A percentile compares a stretch with the other conserved stretches of the same genome.
phyloP scores from a whole-genome alignment of 2,329 filamentous ascomycete genomes.

The Onygenales sp. region DNA sequence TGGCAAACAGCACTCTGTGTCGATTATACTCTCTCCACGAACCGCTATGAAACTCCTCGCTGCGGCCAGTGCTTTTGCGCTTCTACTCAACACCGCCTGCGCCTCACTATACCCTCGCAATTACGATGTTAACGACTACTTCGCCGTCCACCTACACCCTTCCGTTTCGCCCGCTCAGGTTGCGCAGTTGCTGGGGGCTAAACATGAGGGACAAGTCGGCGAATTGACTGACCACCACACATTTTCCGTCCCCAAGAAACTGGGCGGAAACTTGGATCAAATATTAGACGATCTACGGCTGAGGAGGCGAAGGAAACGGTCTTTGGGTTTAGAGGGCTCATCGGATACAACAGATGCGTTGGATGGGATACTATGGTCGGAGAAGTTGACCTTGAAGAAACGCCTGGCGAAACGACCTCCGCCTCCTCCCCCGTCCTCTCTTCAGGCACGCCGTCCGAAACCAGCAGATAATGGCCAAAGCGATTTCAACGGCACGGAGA shows the following conservation, averaged over 20 bases:
- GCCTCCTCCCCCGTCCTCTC: slow-evolving; percentile 12
- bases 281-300: slow-evolving; percentile 45
- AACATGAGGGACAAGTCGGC: slow-evolving; percentile 72
- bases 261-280: slow-evolving; percentile 46
- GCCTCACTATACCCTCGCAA: slow-evolving; percentile 52
- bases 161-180: slow-evolving; percentile 51
- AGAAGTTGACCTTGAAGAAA: slow-evolving; percentile 63
- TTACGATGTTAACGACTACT: slow-evolving; percentile 79
- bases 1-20: background rate
- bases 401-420: slow-evolving; percentile 52
- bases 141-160: slow-evolving; percentile 73
- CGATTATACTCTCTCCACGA: background rate
- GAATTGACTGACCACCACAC: slow-evolving; percentile 73
- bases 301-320: slow-evolving; percentile 53
- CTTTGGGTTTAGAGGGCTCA: slow-evolving; percentile 28
- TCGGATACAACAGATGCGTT: slow-evolving; percentile 42
- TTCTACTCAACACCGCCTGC: slow-evolving; percentile 33
- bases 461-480: background rate
- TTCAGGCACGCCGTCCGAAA: slow-evolving; percentile 8
- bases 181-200: slow-evolving; percentile 62
- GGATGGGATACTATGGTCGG: slow-evolving; percentile 64
- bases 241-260: slow-evolving; percentile 58
- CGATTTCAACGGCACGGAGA: slow-evolving; percentile 44
- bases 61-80: slow-evolving; percentile 1
- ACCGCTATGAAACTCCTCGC: slow-evolving; percentile 7